Base-by-base conservation (phyloP, 2,329 filamentous ascomycete species). In the Chaetomiaceae sp. region DNA sequence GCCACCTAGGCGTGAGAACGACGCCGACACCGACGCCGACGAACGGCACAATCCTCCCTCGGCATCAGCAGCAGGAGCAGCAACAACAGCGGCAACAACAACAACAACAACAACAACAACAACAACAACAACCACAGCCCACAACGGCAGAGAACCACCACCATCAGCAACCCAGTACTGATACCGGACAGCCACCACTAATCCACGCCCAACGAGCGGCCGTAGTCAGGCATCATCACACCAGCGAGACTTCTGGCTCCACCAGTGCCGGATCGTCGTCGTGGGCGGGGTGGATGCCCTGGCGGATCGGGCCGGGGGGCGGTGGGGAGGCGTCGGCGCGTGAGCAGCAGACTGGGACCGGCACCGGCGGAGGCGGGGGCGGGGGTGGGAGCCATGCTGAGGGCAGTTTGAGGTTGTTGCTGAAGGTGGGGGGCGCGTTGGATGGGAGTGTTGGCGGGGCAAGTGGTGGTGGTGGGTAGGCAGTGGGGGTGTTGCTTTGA, bases 1-100 rank as follows among this genome's bases (percentile, higher is more conserved):
- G 69, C 48, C 71, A 77, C 46, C 65, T 79, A 1, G 70, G 76
- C 50, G 74, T 76, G 14, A 69, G 73, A 16, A 68, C 67, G 5
- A 63, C 64, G 3, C 58, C 63, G 2, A 5, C 30, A 12, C 9
- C 30, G 12, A 4, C 30, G 17, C 25, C 19, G 16, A 39, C 13
- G 14, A 51, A 61, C 54, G 49, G 60, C 48, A 33, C 33, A 21
- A 51, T 31, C 25, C 25, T 27, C 25, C 37, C 43, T 34, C 38
- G 60, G 65, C 46, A 72, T 75, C 53, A 72, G 78, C 19, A 3
- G 35, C 20, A 25, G 33, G 13, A n/a, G 10, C 39, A 38, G 31
- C 14, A n/a, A 33, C 35, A 44, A n/a, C 13, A 6, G 9, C 23
- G 23, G 23, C 5, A 10, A 27, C 25, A 27, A 10, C 6, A 27